A percentile compares a stretch with the other conserved stretches of the same genome.
These are phyloP conservation scores for Hura crepitans DNA, from an alignment of 441 rosid species.

Conservation along the genomic window DNA sequence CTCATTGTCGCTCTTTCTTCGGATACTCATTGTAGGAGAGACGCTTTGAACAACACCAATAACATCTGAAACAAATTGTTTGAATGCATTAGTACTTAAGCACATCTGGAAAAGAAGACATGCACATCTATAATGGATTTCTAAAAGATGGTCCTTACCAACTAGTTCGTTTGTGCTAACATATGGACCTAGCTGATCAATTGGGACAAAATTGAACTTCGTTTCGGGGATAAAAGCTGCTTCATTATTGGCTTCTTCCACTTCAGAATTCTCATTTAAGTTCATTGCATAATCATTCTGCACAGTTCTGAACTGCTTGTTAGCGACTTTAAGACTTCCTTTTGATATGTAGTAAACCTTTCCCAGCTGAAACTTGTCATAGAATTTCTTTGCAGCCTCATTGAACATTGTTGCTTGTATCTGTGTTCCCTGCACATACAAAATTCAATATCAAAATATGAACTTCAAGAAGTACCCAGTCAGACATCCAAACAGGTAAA, in stretches of 20 bases:
- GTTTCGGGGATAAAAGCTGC: conserved; percentile 66
- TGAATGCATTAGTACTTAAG: background rate
- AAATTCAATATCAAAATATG: background rate
- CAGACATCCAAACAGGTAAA: background rate
- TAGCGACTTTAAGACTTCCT: conserved; percentile 79
- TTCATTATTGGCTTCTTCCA: conserved; percentile 70
- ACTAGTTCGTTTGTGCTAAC: conserved; percentile 66
- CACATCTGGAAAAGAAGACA: background rate
- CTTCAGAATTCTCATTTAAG: conserved; percentile 74
- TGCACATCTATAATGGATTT: background rate
- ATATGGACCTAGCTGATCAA: conserved; percentile 70
- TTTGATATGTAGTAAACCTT: conserved; percentile 77
- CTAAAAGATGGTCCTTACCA: conserved; percentile 41
- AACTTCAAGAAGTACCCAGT: background rate
- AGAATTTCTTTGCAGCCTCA: conserved; percentile 82
- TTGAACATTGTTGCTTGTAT: conserved; percentile 97
- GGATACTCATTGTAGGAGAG: conserved; percentile 65
- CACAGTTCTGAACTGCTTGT: conserved; percentile 80
- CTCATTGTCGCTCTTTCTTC: conserved; percentile 78
- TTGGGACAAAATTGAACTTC: conserved; percentile 67
- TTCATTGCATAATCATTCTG: conserved; percentile 94
- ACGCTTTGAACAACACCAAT: conserved; percentile 88
- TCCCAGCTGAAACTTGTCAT: conserved; percentile 68
- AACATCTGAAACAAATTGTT: conserved; percentile 42
- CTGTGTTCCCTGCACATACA: conserved; percentile 66